Conservation (phyloP, 495 filamentous ascomycete genomes). For the Penicillium chermesinum region DNA sequence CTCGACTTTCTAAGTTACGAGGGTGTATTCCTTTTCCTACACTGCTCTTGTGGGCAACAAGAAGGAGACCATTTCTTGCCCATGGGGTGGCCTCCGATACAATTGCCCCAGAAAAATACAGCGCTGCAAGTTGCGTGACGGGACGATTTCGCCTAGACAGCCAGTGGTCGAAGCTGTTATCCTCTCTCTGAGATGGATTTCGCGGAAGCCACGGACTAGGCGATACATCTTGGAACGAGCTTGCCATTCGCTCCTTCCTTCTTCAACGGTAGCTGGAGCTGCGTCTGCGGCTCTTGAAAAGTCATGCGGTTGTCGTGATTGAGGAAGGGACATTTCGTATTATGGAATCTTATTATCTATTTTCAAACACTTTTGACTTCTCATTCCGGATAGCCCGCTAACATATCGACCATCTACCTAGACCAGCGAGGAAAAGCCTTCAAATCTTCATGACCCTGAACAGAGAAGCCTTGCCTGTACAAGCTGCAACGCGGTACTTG, state of each 20-base stretch:
- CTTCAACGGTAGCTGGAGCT: constrained; percentile 28
- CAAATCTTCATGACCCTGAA: background rate
- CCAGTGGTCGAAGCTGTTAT: constrained; percentile 27
- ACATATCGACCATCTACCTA: background rate
- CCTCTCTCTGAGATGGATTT: constrained; percentile 43
- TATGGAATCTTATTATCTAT: background rate
- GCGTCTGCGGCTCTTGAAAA: constrained; percentile 47
- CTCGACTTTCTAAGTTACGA: constrained; percentile 1
- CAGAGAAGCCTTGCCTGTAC: constrained; percentile 32
- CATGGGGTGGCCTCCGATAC: constrained; percentile 76
- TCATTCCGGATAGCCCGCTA: constrained; percentile 15
- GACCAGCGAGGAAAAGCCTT: constrained; percentile 5
- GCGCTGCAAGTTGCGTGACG: constrained; percentile 15
- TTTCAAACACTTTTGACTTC: background rate
- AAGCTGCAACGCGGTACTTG: constrained; percentile 39
- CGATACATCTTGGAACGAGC: too few relatives aligned
- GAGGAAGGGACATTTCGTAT: constrained; percentile 53
- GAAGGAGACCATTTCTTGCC: constrained; percentile 71
- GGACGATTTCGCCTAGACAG: too few relatives aligned
- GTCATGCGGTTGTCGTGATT: constrained; percentile 46
- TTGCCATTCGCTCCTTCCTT: constrained; percentile 20
- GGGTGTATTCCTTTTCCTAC: background rate
- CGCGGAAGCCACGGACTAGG: too few relatives aligned
- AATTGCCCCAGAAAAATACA: constrained; percentile 68
- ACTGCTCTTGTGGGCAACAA: constrained; percentile 59